Conservation (phyloP, 2,329 filamentous ascomycete species). For the Dothistroma pini region DNA sequence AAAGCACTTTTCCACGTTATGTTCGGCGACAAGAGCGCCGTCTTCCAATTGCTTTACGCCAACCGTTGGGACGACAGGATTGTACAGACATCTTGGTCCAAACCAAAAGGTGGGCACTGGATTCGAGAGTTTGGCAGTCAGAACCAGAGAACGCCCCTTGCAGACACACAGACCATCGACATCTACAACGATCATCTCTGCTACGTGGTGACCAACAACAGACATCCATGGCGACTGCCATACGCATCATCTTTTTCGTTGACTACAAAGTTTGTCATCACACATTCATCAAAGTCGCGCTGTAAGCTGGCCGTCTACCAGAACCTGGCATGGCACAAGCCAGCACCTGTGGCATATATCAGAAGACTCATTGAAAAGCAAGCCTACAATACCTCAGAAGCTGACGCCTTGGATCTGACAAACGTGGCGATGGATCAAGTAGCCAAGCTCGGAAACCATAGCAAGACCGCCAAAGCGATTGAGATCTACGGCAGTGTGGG, state of each 20-base stretch:
- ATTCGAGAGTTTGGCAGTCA: constrained; percentile 62
- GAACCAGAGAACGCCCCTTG: constrained; percentile 45
- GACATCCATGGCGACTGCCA: constrained; percentile 78
- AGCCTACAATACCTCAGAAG: constrained; percentile 70
- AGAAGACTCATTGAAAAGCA: constrained; percentile 58
- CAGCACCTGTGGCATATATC: constrained; percentile 32
- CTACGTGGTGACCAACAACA: constrained; percentile 63
- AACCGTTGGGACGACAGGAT: constrained; percentile 75
- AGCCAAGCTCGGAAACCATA: constrained; percentile 67
- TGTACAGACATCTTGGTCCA: constrained; percentile 79
- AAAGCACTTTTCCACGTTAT: constrained; percentile 95
- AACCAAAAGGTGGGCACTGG: constrained; percentile 55
- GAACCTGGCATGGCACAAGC: constrained; percentile 77
- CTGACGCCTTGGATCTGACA: constrained; percentile 69
- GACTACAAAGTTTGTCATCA: constrained; percentile 88
- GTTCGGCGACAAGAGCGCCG: constrained; percentile 92
- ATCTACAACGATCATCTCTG: constrained; percentile 56
- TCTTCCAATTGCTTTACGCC: constrained; percentile 88
- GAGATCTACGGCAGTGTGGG: constrained; percentile 76
- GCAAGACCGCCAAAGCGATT: constrained; percentile 71
- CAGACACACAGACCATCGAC: constrained; percentile 84
- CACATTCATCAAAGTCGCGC: constrained; percentile 84
- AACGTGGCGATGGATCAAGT: constrained; percentile 76
- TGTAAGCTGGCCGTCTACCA: constrained; percentile 88
- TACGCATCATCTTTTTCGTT: constrained; percentile 74